Evolutionary conservation across 495 filamentous ascomycete species (phyloP).

Genomic region (Podospora tetraspora): DNA sequence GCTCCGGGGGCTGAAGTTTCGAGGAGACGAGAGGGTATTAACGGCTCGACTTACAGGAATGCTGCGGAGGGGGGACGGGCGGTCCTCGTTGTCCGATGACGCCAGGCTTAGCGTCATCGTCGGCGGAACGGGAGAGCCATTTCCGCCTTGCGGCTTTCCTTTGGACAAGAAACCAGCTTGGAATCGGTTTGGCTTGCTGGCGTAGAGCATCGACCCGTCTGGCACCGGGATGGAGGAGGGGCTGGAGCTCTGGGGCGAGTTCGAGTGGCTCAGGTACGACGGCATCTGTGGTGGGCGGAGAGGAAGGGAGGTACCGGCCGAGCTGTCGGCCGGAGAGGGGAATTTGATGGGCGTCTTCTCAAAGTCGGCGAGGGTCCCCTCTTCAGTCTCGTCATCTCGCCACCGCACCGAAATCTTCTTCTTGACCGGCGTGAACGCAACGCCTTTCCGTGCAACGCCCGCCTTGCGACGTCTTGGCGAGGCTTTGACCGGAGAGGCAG

Average conservation of each 20-base stretch:
- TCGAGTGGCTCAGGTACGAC: constrained; percentile 39
- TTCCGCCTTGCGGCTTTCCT: constrained; percentile 32
- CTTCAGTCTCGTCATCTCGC: constrained; percentile 83
- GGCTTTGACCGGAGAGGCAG: constrained; percentile 53
- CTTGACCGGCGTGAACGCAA: constrained; percentile 73
- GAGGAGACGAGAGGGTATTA: constrained; percentile 39
- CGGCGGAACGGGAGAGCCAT: constrained; percentile 58
- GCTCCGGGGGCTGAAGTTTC: constrained; percentile 26
- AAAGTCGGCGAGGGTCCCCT: constrained; percentile 77
- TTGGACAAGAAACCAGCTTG: constrained; percentile 88
- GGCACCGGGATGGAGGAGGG: constrained; percentile 52
- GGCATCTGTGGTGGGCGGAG: constrained; percentile 30
- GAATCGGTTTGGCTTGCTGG: constrained; percentile 71
- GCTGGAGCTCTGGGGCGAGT: constrained; percentile 50
- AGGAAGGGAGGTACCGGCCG: constrained; percentile 29
- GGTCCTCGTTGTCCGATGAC: constrained; percentile 61
- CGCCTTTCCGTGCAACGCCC: constrained; percentile 63
- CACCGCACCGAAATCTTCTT: constrained; percentile 86
- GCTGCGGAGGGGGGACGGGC: constrained; percentile 48
- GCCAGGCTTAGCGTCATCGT: constrained; percentile 58
- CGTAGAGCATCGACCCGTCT: constrained; percentile 34
- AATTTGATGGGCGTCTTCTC: constrained; percentile 76
- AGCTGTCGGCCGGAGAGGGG: constrained; percentile 45
- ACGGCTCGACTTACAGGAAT: constrained; percentile 36
- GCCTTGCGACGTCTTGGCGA: constrained; percentile 77